A percentile compares a stretch with the other conserved stretches of the same genome.
Conservation (phyloP, 495 filamentous ascomycete genomes). For the Aspergillus sparsus region DNA sequence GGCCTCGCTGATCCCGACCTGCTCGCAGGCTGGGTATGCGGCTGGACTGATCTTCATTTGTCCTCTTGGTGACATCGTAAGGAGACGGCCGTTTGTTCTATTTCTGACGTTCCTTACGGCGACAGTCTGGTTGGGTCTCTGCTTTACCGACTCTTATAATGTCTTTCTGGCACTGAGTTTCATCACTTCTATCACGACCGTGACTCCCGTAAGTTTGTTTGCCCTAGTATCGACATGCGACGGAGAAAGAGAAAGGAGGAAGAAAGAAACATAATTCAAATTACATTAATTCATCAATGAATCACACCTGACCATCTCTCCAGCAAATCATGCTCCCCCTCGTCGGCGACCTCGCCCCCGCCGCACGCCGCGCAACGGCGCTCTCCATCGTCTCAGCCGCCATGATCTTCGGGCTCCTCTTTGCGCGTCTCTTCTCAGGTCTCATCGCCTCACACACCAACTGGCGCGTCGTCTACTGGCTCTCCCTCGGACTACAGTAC, state of each 20-base stretch:
- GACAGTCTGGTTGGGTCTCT: slow-evolving; percentile 66
- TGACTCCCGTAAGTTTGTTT: slow-evolving; percentile 60
- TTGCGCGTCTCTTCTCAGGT: slow-evolving; percentile 76
- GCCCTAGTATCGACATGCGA: background rate
- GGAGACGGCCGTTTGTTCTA: slow-evolving; percentile 69
- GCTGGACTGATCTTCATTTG: slow-evolving; percentile 73
- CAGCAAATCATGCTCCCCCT: slow-evolving; percentile 79
- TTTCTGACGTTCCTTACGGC: slow-evolving; percentile 66
- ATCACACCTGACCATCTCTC: slow-evolving; percentile 1
- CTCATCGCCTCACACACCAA: slow-evolving; percentile 67
- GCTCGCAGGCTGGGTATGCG: slow-evolving; percentile 82
- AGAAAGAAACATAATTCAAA: background rate
- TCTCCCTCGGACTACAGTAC: slow-evolving; percentile 71
- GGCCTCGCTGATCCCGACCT: slow-evolving; percentile 66
- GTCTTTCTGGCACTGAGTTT: slow-evolving; percentile 70
- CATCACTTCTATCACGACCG: slow-evolving; percentile 70
- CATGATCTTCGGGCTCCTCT: slow-evolving; percentile 72
- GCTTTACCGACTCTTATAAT: slow-evolving; percentile 63
- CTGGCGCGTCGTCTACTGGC: slow-evolving; percentile 82
- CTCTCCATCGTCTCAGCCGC: slow-evolving; percentile 75
- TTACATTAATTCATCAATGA: background rate
- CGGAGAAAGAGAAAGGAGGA: background rate
- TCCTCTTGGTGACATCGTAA: slow-evolving; percentile 75
- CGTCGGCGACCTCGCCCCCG: slow-evolving; percentile 77
- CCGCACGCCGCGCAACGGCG: slow-evolving; percentile 64